Conservation (phyloP, 768 basidiomycete genomes). For the Suillus cothurnatus region DNA sequence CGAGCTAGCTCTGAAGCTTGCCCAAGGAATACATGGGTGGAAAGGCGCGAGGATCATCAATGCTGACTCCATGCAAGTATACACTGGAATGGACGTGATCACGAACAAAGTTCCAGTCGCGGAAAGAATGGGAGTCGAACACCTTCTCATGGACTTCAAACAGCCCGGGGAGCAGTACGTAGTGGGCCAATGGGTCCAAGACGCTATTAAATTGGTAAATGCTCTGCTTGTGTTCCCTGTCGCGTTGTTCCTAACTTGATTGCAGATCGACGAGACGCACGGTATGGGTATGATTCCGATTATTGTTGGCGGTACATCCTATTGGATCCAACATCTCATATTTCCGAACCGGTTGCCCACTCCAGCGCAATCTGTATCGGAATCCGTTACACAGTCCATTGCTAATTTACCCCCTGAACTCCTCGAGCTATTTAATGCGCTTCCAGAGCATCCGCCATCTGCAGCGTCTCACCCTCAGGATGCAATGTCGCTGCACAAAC, state of each 20-base stretch:
- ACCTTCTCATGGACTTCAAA: constrained; percentile 89
- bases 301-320: constrained; percentile 93
- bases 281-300: constrained; percentile 70
- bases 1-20: constrained; percentile 72
- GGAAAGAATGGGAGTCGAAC: constrained; percentile 82
- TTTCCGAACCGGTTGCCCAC: constrained; percentile 74
- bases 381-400: constrained; percentile 44
- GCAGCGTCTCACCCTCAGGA: constrained; percentile 55
- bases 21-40: constrained; percentile 43
- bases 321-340: constrained; percentile 96
- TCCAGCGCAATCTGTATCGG: constrained; percentile 28
- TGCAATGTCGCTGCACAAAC: constrained; percentile 63
- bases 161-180: constrained; percentile 85
- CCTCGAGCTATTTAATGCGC: constrained; percentile 49
- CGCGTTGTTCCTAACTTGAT: constrained; percentile 12
- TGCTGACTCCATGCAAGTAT: constrained; percentile 98
- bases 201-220: constrained; percentile 77
- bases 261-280: constrained; percentile 78
- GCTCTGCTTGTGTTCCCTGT: not conserved
- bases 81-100: constrained; percentile 86
- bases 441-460: constrained; percentile 62
- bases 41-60: constrained; percentile 81
- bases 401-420: constrained; percentile 49
- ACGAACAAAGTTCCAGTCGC: constrained; percentile 87
- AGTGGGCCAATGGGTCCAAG: constrained; percentile 85